A percentile compares a stretch with the other conserved stretches of the same genome.
These are phyloP conservation scores for Scytalidium sp. DNA, from an alignment of 2,329 filamentous ascomycete genomes.

Conservation along the genomic window DNA sequence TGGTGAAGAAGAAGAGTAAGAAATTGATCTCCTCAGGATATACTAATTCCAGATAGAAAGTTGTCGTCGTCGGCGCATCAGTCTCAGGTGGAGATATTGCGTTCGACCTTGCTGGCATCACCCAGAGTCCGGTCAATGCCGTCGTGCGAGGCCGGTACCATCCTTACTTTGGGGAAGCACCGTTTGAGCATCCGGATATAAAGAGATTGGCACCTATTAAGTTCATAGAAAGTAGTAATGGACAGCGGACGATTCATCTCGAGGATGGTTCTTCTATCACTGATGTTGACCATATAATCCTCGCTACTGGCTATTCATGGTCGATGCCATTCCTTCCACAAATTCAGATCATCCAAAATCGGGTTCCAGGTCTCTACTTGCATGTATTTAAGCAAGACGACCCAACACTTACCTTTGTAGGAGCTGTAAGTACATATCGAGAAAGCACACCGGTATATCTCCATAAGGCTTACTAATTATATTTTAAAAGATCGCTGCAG, in stretches of 20 bases:
- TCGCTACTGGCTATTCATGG: slow-evolving; percentile 63
- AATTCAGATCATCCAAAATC: slow-evolving; percentile 40
- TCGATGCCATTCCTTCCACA: slow-evolving; percentile 54
- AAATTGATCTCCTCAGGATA: no score
- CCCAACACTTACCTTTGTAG: slow-evolving; percentile 52
- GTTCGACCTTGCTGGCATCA: slow-evolving; percentile 44
- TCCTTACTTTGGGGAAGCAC: slow-evolving; percentile 53
- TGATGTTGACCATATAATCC: slow-evolving; percentile 58
- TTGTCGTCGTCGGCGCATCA: slow-evolving; percentile 59
- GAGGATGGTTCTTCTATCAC: slow-evolving; percentile 47
- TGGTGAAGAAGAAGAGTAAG: no score
- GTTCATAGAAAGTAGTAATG: slow-evolving; percentile 28
- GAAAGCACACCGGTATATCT: background rate
- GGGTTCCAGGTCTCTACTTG: slow-evolving; percentile 51
- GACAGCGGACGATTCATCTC: slow-evolving; percentile 45
- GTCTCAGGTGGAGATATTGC: slow-evolving; percentile 62
- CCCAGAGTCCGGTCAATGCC: slow-evolving; percentile 44
- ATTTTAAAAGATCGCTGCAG: slow-evolving; percentile 33
- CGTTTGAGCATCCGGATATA: slow-evolving; percentile 52
- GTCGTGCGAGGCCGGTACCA: slow-evolving; percentile 45
- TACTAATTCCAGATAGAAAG: slow-evolving; percentile 7
- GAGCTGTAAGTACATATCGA: slow-evolving; percentile 38
- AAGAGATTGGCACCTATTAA: slow-evolving; percentile 41
- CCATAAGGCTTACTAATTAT: background rate
- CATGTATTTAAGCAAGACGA: slow-evolving; percentile 53